phyloP scores from a whole-genome alignment of 352 stramenopile genomes.

The Pythium aristosporum region DNA sequence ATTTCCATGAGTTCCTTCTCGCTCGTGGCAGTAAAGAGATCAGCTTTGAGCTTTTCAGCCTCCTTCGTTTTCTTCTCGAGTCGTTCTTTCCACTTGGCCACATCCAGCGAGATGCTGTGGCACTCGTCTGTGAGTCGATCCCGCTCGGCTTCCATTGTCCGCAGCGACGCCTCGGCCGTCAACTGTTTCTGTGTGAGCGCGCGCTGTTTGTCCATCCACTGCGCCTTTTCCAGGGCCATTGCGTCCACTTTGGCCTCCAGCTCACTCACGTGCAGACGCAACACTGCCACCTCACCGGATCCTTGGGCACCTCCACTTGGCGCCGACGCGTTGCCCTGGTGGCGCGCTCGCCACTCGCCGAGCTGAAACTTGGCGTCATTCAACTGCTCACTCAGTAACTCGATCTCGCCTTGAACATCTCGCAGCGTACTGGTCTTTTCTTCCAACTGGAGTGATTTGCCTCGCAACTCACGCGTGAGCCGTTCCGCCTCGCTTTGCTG shows the following conservation, averaged over 20 bases:
- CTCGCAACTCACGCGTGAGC: conserved; percentile 20
- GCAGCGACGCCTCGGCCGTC: conserved; percentile 9
- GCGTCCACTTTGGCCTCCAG: conserved; percentile 27
- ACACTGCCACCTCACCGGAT: conserved; percentile 15
- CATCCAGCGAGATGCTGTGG: conserved; percentile 20
- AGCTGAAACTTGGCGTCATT: conserved; percentile 26
- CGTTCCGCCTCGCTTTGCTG: conserved; percentile 29
- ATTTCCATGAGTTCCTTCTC: conserved; percentile 36
- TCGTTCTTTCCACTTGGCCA: conserved; percentile 34
- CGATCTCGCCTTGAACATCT: conserved; percentile 29
- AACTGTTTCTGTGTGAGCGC: conserved; percentile 32
- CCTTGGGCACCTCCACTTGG: neutral
- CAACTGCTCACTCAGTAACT: conserved; percentile 34
- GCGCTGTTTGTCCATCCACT: conserved; percentile 34
- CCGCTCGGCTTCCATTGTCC: conserved; percentile 18
- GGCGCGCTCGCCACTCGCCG: conserved; percentile 13
- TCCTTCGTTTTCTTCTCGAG: conserved; percentile 40
- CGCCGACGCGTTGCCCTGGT: neutral
- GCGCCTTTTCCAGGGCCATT: conserved; percentile 30
- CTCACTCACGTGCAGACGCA: conserved; percentile 31
- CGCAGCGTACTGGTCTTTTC: conserved; percentile 24
- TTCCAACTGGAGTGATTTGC: conserved; percentile 26
- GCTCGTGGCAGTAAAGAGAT: conserved; percentile 24
- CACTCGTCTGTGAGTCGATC: conserved; percentile 26
- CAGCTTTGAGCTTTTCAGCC: conserved; percentile 23